Evolutionary conservation across 495 filamentous ascomycete species (phyloP).

Genomic region (Penicillium psychrofluorescens): DNA sequence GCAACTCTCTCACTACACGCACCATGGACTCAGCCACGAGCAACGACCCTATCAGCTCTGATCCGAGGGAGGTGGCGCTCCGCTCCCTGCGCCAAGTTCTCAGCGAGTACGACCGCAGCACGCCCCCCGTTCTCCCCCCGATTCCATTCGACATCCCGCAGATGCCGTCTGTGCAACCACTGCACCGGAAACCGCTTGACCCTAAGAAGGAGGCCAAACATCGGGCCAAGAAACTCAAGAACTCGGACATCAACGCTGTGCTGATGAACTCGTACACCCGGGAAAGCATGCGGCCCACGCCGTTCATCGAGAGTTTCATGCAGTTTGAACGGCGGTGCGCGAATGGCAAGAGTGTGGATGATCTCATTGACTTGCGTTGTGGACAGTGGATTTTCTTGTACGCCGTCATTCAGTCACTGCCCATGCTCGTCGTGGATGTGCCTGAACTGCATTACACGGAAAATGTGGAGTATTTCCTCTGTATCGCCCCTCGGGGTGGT

Average conservation of each 20-base stretch:
- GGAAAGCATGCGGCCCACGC: conserved; percentile 53
- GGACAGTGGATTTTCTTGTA: conserved; percentile 97
- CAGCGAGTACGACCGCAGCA: conserved; percentile 78
- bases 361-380: conserved; percentile 68
- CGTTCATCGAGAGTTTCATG: conserved; percentile 74
- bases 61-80: conserved; percentile 35
- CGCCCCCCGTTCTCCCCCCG: conserved; percentile 81
- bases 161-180: conserved; percentile 58
- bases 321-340: conserved; percentile 75
- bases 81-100: conserved; percentile 65
- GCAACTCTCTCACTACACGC: conserved; percentile 47
- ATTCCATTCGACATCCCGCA: conserved; percentile 87
- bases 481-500: conserved; percentile 74
- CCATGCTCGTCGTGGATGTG: conserved; percentile 83
- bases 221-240: conserved; percentile 61
- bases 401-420: conserved; percentile 80
- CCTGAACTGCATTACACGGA: conserved; percentile 68
- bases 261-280: conserved; percentile 71
- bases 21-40: conserved; percentile 35
- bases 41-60: conserved; percentile 15
- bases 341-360: conserved; percentile 60
- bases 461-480: conserved; percentile 94
- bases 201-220: conserved; percentile 63
- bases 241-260: conserved; percentile 66
- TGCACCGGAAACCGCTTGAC: conserved; percentile 54